These are phyloP conservation scores for Alternaria hordeiaustralica DNA, from an alignment of 2,329 filamentous ascomycete genomes.

Conservation along the genomic window DNA sequence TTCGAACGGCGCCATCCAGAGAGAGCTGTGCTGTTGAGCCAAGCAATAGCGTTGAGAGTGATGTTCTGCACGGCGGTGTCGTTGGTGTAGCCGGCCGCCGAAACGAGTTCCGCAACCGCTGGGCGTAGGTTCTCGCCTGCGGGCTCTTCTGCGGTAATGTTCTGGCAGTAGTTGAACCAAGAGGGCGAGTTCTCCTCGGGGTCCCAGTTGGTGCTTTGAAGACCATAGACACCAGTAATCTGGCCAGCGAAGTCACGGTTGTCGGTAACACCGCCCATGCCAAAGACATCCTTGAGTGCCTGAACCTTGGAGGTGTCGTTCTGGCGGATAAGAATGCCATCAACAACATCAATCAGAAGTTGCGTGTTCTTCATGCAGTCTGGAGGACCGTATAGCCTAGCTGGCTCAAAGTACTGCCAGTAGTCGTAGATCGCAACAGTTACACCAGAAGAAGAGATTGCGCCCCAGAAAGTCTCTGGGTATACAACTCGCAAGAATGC, in stretches of 20 bases:
- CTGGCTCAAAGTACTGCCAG: conserved; percentile 69
- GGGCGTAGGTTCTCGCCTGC: conserved; percentile 42
- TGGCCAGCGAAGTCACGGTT: conserved; percentile 61
- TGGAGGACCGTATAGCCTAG: conserved; percentile 62
- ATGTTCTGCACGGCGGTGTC: conserved; percentile 54
- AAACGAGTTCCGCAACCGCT: conserved; percentile 54
- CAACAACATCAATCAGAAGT: conserved; percentile 64
- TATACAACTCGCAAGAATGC: conserved; percentile 79
- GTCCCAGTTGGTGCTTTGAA: conserved; percentile 65
- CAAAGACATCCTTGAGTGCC: conserved; percentile 62
- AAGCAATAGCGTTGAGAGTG: conserved; percentile 65
- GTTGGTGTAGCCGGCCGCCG: conserved; percentile 57
- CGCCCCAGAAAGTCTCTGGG: conserved; percentile 78
- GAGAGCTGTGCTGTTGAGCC: conserved; percentile 56
- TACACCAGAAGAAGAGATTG: conserved; percentile 81
- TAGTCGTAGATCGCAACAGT: conserved; percentile 79
- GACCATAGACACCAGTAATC: conserved; percentile 56
- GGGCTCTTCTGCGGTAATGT: conserved; percentile 57
- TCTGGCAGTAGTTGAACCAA: conserved; percentile 61
- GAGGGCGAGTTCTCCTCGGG: conserved; percentile 57
- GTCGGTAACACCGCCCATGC: conserved; percentile 57
- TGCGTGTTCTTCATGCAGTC: conserved; percentile 71
- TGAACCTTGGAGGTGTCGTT: conserved; percentile 53
- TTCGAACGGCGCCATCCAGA: conserved; percentile 45
- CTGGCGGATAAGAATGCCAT: conserved; percentile 62